Evolutionary conservation across 2,329 filamentous ascomycete genomes (phyloP).

Genomic region (Trichoderma sp.): DNA sequence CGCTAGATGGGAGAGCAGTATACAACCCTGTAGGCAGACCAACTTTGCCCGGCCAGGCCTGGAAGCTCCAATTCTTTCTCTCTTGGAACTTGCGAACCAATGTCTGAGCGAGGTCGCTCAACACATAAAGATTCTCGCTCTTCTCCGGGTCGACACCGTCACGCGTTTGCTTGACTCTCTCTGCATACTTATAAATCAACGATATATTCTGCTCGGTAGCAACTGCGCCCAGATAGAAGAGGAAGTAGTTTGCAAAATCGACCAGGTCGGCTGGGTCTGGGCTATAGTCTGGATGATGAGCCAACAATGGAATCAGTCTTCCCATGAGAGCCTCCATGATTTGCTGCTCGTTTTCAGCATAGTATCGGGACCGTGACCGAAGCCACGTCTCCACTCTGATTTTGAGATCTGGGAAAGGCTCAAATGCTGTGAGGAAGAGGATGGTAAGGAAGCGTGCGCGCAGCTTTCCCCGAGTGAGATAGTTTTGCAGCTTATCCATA

Average conservation of each 20-base stretch:
- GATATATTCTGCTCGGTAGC: conserved; percentile 84
- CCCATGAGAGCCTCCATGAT: conserved; percentile 79
- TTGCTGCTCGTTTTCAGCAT: conserved; percentile 54
- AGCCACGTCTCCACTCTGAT: conserved; percentile 83
- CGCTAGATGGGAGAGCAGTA: conserved; percentile 68
- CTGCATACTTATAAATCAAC: conserved; percentile 85
- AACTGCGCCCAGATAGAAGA: conserved; percentile 82
- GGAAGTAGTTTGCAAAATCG: conserved; percentile 82
- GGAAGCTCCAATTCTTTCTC: conserved; percentile 78
- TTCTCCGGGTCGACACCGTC: conserved; percentile 69
- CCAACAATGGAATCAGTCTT: conserved; percentile 79
- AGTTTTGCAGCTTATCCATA: conserved; percentile 83
- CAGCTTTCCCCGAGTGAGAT: conserved; percentile 70
- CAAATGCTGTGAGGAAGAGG: conserved; percentile 86
- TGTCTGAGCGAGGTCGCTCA: conserved; percentile 82
- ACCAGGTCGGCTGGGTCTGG: conserved; percentile 63
- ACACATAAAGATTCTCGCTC: conserved; percentile 75
- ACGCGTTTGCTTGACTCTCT: conserved; percentile 84
- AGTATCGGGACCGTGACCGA: conserved; percentile 70
- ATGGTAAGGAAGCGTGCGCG: conserved; percentile 80
- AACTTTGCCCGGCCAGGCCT: conserved; percentile 77
- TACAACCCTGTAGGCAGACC: conserved; percentile 79
- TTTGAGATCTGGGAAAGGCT: conserved; percentile 72
- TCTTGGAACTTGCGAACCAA: conserved; percentile 85
- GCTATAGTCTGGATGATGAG: conserved; percentile 89